phyloP scores from a whole-genome alignment of 148 eudicot genomes.

The Chenopodium formosanum region DNA sequence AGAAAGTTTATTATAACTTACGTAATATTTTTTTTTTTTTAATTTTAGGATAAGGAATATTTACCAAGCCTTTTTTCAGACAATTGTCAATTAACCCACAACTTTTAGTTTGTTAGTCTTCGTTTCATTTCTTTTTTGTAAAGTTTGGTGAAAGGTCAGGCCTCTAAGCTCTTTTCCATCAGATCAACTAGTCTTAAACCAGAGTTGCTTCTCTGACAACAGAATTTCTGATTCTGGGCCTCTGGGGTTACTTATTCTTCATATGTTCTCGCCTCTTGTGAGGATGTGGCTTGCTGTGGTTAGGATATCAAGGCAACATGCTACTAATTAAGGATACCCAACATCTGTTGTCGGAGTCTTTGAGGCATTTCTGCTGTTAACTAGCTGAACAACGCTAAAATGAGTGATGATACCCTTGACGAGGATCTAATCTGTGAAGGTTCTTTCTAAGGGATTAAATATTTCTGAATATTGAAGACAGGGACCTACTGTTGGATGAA shows the following conservation, averaged over 20 bases:
- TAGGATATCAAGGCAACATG: neutral
- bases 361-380: neutral
- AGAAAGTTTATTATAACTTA: neutral
- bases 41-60: neutral
- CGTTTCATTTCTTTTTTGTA: neutral
- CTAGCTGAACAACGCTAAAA: too few species aligned
- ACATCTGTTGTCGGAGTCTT: neutral
- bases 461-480: too few species aligned
- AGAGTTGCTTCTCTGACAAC: neutral
- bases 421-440: too few species aligned
- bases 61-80: neutral
- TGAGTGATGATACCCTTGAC: too few species aligned
- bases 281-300: neutral
- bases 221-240: neutral
- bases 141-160: neutral
- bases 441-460: too few species aligned
- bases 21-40: neutral
- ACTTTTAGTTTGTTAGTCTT: neutral
- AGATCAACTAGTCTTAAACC: too few species aligned
- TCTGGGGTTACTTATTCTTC: too few species aligned
- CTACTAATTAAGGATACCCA: neutral
- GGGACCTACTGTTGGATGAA: too few species aligned
- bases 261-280: neutral
- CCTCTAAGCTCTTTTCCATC: too few species aligned
- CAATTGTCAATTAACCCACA: neutral